phyloP scores from a whole-genome alignment of 164 flowering plant species.

The Magnolia kwangsiensis region DNA sequence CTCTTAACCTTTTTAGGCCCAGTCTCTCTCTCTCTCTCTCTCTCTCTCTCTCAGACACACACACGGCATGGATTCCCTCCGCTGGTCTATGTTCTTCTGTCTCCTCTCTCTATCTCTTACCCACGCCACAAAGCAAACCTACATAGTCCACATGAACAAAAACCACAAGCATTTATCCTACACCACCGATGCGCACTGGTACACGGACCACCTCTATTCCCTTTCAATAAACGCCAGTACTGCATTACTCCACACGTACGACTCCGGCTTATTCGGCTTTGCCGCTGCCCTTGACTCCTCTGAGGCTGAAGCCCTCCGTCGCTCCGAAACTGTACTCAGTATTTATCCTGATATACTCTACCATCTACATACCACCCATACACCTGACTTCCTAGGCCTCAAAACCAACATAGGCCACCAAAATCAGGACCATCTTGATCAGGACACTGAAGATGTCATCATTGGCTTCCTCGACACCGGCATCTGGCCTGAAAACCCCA shows the following conservation, averaged over 20 bases:
- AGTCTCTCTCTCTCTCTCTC: slow-evolving; percentile 34
- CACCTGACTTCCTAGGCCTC: slow-evolving; percentile 68
- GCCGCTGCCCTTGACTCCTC: slow-evolving; percentile 52
- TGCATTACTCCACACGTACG: slow-evolving; percentile 45
- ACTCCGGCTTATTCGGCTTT: slow-evolving; percentile 55
- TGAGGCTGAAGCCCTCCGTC: slow-evolving; percentile 46
- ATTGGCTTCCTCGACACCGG: slow-evolving; percentile 83
- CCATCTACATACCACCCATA: slow-evolving; percentile 72
- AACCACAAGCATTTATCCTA: slow-evolving; percentile 33
- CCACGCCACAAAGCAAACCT: slow-evolving; percentile 66
- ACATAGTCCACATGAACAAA: slow-evolving; percentile 66
- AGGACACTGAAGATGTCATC: slow-evolving; percentile 53
- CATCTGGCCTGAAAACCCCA: slow-evolving; percentile 72
- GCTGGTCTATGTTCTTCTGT: neutral
- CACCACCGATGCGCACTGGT: slow-evolving; percentile 62
- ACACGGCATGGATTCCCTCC: slow-evolving; percentile 36
- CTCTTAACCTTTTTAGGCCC: slow-evolving; percentile 30
- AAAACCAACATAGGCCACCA: slow-evolving; percentile 20
- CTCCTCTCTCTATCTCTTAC: slow-evolving; percentile 25
- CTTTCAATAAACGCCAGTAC: slow-evolving; percentile 24
- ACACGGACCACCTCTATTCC: slow-evolving; percentile 45
- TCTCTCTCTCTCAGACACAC: slow-evolving; percentile 33
- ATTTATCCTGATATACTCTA: slow-evolving; percentile 62
- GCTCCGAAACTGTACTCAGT: slow-evolving; percentile 43
- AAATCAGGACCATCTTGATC: slow-evolving; percentile 35